Evolutionary conservation across 352 stramenopile genomes (phyloP).

Genomic region (Elongisporangium anandrum): DNA sequence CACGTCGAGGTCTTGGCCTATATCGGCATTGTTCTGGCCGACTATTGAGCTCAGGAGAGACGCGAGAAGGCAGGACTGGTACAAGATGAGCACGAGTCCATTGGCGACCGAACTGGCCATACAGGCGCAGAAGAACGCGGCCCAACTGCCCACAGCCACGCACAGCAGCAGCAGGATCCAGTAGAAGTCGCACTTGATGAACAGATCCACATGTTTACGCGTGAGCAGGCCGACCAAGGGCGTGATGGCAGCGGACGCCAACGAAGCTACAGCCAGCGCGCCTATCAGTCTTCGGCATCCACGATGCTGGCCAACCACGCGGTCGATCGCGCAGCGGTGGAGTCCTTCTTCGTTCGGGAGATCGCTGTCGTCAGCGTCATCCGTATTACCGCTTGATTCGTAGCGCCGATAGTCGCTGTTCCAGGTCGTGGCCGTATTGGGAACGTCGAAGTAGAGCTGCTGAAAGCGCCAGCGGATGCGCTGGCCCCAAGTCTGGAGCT

Average conservation of each 20-base stretch:
- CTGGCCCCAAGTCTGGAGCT: slow-evolving; percentile 64
- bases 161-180: slow-evolving; percentile 17
- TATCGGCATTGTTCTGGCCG: slow-evolving; percentile 31
- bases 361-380: background rate
- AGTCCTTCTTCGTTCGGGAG: background rate
- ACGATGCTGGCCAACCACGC: background rate
- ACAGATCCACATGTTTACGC: background rate
- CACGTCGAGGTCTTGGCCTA: slow-evolving; percentile 32
- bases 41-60: slow-evolving; percentile 62
- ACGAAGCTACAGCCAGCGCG: background rate
- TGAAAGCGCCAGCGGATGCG: slow-evolving; percentile 50
- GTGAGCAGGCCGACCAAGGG: background rate
- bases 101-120: slow-evolving; percentile 34
- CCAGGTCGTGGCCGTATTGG: background rate
- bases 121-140: slow-evolving; percentile 30
- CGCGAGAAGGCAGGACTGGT: slow-evolving; percentile 44
- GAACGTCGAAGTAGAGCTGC: slow-evolving; percentile 5
- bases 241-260: background rate
- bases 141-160: slow-evolving; percentile 18
- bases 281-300: background rate
- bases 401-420: background rate
- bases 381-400: background rate
- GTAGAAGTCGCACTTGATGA: background rate
- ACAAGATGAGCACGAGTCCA: slow-evolving; percentile 37
- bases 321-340: background rate